Percentiles rank a stretch among this genome's conserved stretches.
phyloP scores from a whole-genome alignment of 805 yeast genomes.

The Kodamaea laetipori region DNA sequence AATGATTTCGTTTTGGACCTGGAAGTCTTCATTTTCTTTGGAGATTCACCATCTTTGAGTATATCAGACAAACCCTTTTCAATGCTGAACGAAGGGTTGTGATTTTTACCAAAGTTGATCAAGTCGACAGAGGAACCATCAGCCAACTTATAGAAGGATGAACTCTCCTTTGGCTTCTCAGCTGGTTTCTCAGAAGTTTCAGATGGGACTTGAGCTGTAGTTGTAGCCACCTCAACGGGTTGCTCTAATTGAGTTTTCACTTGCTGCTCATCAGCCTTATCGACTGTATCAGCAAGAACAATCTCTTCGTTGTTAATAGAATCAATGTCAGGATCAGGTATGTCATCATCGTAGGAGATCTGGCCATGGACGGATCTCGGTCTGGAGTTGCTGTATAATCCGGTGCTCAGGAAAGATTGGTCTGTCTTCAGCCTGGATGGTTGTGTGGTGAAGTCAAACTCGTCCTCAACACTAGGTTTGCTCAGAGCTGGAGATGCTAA shows the following conservation, averaged over 20 bases:
- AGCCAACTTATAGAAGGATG: constrained; percentile 16
- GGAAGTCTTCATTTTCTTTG: constrained; percentile 4
- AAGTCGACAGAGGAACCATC: constrained; percentile 43
- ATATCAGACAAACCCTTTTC: constrained; percentile 17
- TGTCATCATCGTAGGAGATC: constrained; percentile 8
- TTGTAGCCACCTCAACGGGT: background rate
- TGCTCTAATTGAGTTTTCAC: background rate
- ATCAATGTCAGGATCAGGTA: constrained; percentile 3
- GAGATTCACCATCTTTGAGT: constrained; percentile 11
- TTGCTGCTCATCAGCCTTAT: background rate
- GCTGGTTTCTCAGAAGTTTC: background rate
- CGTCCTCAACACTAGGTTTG: background rate
- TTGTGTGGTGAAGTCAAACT: background rate
- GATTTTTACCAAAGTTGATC: constrained; percentile 39
- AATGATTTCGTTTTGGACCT: constrained; percentile 32
- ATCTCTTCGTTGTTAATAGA: constrained; percentile 2
- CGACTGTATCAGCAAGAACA: background rate
- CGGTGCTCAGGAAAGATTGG: constrained; percentile 2
- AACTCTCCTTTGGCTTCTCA: constrained; percentile 4
- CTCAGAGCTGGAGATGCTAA: constrained; percentile 8
- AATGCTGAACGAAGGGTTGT: constrained; percentile 39
- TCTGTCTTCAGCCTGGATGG: background rate
- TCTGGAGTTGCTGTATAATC: background rate
- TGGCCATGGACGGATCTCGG: constrained; percentile 9
- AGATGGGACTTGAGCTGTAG: background rate